Conservation (phyloP, 805 yeast species). For the Kazachstania bromeliacearum region DNA sequence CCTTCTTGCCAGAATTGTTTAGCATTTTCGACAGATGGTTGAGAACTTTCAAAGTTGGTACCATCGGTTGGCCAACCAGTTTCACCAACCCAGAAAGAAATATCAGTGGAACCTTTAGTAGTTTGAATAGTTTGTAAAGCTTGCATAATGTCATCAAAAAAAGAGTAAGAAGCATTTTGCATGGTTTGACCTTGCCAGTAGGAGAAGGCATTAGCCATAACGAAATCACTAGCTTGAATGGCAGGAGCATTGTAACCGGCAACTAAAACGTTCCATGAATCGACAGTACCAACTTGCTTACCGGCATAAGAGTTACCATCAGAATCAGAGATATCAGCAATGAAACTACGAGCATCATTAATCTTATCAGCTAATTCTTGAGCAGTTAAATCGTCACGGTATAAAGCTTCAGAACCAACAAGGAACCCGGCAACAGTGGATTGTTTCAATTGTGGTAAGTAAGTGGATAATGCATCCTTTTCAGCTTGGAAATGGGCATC, state of each 20-base stretch:
- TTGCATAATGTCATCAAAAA: conserved; percentile 96
- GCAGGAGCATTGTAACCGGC: conserved; percentile 66
- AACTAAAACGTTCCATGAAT: conserved; percentile 89
- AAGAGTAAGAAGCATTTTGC: conserved; percentile 77
- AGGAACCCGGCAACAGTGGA: conserved; percentile 65
- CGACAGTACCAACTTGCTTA: conserved; percentile 84
- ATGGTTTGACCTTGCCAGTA: conserved; percentile 97
- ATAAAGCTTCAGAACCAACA: conserved; percentile 93
- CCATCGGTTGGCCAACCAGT: conserved; percentile 96
- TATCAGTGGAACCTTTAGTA: conserved; percentile 75
- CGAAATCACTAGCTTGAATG: conserved; percentile 71
- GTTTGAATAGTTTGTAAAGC: conserved; percentile 84
- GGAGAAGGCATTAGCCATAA: conserved; percentile 91
- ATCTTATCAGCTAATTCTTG: conserved; percentile 61
- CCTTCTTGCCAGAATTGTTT: conserved; percentile 76
- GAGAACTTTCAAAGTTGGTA: conserved; percentile 53
- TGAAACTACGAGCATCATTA: conserved; percentile 46
- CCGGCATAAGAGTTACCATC: conserved; percentile 68
- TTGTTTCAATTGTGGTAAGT: conserved; percentile 64
- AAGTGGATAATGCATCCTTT: conserved; percentile 55
- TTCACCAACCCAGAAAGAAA: conserved; percentile 92
- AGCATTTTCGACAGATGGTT: conserved; percentile 69
- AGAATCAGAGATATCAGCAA: conserved; percentile 60
- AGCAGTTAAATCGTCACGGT: conserved; percentile 81
- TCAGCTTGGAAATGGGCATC: conserved; percentile 68